Evolutionary conservation across 371 early-diverging fungal genomes (phyloP).

Genomic region (Gilbertella persicaria): DNA sequence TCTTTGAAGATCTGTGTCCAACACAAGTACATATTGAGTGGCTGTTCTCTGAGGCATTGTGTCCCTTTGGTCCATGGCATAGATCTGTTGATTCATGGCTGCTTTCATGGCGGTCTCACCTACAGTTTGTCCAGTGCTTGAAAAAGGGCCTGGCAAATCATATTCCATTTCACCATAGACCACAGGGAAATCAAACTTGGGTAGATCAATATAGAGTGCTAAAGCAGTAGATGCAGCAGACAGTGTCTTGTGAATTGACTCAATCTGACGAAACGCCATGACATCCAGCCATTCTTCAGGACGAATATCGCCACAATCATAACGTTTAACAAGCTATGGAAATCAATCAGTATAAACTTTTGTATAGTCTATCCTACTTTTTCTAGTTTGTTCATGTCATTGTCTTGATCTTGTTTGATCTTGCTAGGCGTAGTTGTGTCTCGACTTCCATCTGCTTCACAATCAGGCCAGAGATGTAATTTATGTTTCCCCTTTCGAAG

Average conservation of each 20-base stretch:
- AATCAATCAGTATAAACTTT: not conserved
- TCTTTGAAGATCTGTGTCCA: slow-evolving; percentile 73
- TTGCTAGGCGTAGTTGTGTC: slow-evolving; percentile 67
- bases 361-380: slow-evolving; percentile 50
- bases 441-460: slow-evolving; percentile 64
- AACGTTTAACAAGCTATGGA: slow-evolving; percentile 76
- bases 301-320: slow-evolving; percentile 84
- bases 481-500: slow-evolving; percentile 84
- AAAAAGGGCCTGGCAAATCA: slow-evolving; percentile 28
- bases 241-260: slow-evolving; percentile 69
- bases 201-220: slow-evolving; percentile 84
- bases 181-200: slow-evolving; percentile 92
- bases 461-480: slow-evolving; percentile 67
- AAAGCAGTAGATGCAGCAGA: slow-evolving; percentile 58
- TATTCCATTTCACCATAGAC: slow-evolving; percentile 81
- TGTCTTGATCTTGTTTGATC: slow-evolving; percentile 32
- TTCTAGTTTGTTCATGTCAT: slow-evolving; percentile 86
- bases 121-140: slow-evolving; percentile 4
- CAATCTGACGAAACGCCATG: slow-evolving; percentile 82
- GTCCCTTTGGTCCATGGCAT: slow-evolving; percentile 4
- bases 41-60: not conserved
- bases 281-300: slow-evolving; percentile 91
- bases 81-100: slow-evolving; percentile 36
- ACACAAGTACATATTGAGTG: slow-evolving; percentile 40
- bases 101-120: slow-evolving; percentile 28